Evolutionary conservation across 83 land plant species (phyloP).

Genomic region (Larix sibirica): DNA sequence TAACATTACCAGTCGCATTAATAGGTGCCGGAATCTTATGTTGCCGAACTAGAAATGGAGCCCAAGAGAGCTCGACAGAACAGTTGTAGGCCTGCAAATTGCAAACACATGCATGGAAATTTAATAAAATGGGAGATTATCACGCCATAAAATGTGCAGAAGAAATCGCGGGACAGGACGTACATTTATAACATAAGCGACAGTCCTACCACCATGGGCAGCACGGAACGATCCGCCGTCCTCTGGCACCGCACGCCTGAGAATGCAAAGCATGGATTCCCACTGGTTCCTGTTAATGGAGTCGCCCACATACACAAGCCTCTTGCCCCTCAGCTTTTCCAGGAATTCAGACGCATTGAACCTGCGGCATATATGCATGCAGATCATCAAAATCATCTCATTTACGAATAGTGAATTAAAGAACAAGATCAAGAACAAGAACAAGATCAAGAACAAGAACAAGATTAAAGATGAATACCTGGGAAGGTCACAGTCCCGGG

Average conservation of each 20-base stretch:
- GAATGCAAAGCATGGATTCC: slow-evolving; percentile 79
- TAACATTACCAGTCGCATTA: not conserved
- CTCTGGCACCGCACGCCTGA: slow-evolving; percentile 47
- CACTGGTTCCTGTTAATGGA: slow-evolving; percentile 80
- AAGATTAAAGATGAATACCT: slow-evolving; percentile 24
- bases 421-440: not conserved
- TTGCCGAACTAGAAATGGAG: slow-evolving; percentile 22
- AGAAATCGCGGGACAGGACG: no score
- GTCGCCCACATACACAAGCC: slow-evolving; percentile 79
- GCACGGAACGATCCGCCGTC: not conserved
- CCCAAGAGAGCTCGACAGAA: slow-evolving; percentile 19
- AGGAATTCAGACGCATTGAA: slow-evolving; percentile 71
- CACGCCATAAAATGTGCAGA: no score
- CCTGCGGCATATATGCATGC: slow-evolving; percentile 16
- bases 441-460: not conserved
- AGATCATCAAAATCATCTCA: no score
- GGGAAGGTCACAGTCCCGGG: slow-evolving; percentile 46
- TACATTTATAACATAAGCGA: slow-evolving; percentile 2
- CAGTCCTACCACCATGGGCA: not conserved
- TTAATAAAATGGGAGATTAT: not conserved
- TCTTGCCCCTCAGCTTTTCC: slow-evolving; percentile 57
- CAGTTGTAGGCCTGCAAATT: slow-evolving; percentile 12
- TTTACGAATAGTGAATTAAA: not conserved
- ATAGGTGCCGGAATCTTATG: not conserved
- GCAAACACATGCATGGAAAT: not conserved